These are phyloP conservation scores for Leishmania aethiopica DNA, from an alignment of 208 protist species.

Conservation along the genomic window DNA sequence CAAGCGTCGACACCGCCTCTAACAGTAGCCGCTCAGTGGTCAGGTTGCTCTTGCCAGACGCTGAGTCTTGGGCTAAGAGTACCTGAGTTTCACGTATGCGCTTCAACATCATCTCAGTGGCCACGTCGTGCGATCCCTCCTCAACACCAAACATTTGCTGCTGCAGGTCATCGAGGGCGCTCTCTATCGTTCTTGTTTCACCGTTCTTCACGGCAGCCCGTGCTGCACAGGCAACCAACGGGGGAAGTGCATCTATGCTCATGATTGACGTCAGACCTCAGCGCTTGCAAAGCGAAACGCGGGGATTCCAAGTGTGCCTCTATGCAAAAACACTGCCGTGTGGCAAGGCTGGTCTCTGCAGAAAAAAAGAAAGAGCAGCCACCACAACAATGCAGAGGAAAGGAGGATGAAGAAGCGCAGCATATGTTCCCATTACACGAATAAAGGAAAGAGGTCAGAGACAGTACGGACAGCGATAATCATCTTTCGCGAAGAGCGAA, in stretches of 20 bases:
- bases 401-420: constrained; percentile 6
- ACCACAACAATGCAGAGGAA: neutral
- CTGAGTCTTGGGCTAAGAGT: constrained; percentile 1
- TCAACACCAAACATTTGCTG: constrained; percentile 13
- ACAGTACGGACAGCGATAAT: neutral
- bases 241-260: constrained; percentile 10
- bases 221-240: constrained; percentile 14
- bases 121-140: neutral
- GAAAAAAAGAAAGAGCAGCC: constrained; percentile 3
- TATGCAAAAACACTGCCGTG: constrained; percentile 13
- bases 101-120: neutral
- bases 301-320: neutral
- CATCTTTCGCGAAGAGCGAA: neutral
- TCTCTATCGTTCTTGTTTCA: constrained; percentile 8
- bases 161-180: constrained; percentile 21
- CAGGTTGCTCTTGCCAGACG: constrained; percentile 2
- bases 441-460: neutral
- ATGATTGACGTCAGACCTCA: constrained; percentile 8
- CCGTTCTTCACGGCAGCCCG: constrained; percentile 6
- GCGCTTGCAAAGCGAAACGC: neutral
- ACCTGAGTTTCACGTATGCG: neutral
- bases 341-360: neutral
- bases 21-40: constrained; percentile 26
- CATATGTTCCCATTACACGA: neutral
- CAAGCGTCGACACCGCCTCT: constrained; percentile 29